Evolutionary conservation across 495 filamentous ascomycete species (phyloP), one percentile per base, ranked within the genome.

Genomic region (Viridothelium virens): DNA sequence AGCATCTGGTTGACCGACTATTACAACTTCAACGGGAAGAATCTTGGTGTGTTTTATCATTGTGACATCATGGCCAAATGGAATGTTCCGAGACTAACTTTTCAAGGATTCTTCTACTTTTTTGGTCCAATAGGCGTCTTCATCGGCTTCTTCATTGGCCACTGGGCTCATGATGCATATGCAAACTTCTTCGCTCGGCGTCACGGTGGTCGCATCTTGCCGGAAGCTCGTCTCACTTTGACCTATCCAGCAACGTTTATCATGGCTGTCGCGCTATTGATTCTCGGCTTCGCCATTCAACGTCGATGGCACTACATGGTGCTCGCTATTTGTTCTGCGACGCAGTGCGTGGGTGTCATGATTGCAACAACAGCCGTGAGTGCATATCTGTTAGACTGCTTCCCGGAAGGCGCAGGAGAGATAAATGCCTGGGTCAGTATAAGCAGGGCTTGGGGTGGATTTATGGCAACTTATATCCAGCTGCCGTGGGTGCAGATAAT

Each of bases 301-400:
- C 7, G 65, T 61, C 36, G 34, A 5, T 66, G 65, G 65, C 53
- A 66, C 39, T 66, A 66, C 65, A 66, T 66, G 65, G 65, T 65
- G 25, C 46, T 66, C 16, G 65, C 65, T 14, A 61, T 66, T 36
- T 66, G 34, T 34, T 12, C 41, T 38, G 65, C 39, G 16, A 39
- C 38, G 16, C 65, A 66, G 46, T 50, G 50, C n/a, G 53, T 66
- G 12, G 65, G 65, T 9, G 47, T 66, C 59, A 66, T 66, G 65
- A 65, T 66, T 66, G 65, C 59, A 10, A 66, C 65, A 38, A 66
- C 65, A 36, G 65, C 65, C 47, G 63, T 65, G 48, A 68, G 59
- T 38, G 67, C 67, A 34, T 68, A 68, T 46, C 38, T 68, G 37
- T 64, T 68, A 9, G 67, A 68, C 33, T 61, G 67, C 63, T 68